Base-by-base conservation (phyloP, 495 filamentous ascomycete genomes). In the Penicillium coffeae region DNA sequence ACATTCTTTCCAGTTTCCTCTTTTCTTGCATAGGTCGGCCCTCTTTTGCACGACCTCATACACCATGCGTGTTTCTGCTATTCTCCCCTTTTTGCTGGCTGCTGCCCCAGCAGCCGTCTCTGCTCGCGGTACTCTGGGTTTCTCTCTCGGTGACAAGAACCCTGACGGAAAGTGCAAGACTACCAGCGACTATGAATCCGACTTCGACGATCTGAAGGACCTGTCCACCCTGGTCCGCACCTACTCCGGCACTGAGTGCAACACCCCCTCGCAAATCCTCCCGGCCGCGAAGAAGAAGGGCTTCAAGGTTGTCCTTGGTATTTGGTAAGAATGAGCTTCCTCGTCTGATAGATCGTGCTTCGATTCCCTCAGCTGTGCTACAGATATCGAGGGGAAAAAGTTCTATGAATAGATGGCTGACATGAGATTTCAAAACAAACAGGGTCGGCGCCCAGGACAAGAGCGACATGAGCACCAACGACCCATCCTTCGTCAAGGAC, bases 291-390 rank as follows among this genome's bases (percentile, higher is more conserved):
- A 84, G 70, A 63, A 62, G 42, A 85, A 84, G 65, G 78, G 76
- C n/a, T 85, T 88, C 69, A 71, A 89, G 69, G 85, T 90, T 51
- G 71, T 90, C 8, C 63, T 92, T 44, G 88, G 87, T 51, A 78
- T 90, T 57, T 92, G 88, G 88, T 87, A 73, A 44, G 55, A 22
- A 32, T 21, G n/a, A n/a, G n/a, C n/a, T n/a, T n/a, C n/a, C n/a
- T n/a, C n/a, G n/a, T n/a, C n/a, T n/a, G n/a, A n/a, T n/a, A n/a
- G n/a, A n/a, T n/a, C n/a, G n/a, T n/a, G n/a, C n/a, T n/a, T n/a
- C n/a, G n/a, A n/a, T n/a, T n/a, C n/a, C n/a, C n/a, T n/a, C n/a
- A n/a, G n/a, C n/a, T n/a, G n/a, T n/a, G n/a, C n/a, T n/a, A n/a
- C n/a, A n/a, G n/a, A n/a, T n/a, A n/a, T n/a, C n/a, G n/a, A n/a